Evolutionary conservation across 441 rosid genomes (phyloP).

Genomic region (Corymbia citriodora): DNA sequence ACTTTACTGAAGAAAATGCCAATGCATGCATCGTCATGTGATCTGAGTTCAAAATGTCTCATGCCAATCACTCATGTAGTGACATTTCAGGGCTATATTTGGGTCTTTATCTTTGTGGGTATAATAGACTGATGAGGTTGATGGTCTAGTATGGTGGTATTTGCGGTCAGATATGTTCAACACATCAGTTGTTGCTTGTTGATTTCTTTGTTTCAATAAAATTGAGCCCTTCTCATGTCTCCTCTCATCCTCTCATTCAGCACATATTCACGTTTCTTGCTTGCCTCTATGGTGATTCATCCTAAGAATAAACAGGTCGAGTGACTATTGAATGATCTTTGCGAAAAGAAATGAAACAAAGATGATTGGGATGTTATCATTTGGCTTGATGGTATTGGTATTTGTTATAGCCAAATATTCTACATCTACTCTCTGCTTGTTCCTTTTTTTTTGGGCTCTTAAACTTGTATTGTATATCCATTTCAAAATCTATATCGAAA

Average conservation of each 20-base stretch:
- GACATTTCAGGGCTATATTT: neutral
- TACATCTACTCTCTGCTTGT: neutral
- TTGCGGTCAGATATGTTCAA: neutral
- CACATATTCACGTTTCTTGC: neutral
- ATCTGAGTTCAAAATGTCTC: neutral
- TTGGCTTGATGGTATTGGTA: neutral
- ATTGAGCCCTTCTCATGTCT: neutral
- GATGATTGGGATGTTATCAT: neutral
- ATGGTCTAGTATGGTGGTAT: neutral
- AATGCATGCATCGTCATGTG: constrained; percentile 15
- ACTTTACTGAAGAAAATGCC: constrained; percentile 17
- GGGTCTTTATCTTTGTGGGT: neutral
- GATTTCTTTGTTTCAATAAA: neutral
- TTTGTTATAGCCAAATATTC: neutral
- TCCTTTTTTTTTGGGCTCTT: neutral
- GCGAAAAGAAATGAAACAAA: neutral
- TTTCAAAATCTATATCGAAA: neutral
- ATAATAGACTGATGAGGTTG: neutral
- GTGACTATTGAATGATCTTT: neutral
- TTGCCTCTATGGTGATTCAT: neutral
- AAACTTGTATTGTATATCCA: neutral
- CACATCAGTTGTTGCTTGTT: neutral
- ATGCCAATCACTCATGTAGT: neutral
- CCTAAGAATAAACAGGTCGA: too few relatives aligned
- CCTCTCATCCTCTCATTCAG: neutral